Conservation (phyloP, 371 early-diverging fungal species). For the Syncephalastrum contaminatum region DNA sequence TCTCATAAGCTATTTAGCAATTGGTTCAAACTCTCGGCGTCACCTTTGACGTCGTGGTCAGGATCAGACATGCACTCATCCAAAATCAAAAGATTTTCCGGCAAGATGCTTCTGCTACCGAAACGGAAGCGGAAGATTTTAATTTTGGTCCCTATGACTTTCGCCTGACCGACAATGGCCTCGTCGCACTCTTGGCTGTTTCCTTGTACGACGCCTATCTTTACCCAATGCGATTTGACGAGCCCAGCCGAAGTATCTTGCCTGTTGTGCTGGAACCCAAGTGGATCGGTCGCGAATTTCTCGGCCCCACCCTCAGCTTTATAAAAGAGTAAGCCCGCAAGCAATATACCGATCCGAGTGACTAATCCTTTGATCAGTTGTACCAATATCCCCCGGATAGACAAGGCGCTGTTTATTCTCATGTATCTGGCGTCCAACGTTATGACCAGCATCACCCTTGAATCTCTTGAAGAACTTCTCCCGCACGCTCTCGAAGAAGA, state of each 20-base stretch:
- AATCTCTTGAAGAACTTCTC: not conserved
- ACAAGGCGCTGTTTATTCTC: constrained; percentile 14
- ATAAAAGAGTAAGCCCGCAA: constrained; percentile 8
- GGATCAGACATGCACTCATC: constrained; percentile 1
- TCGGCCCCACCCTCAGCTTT: constrained; percentile 8
- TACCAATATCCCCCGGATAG: constrained; percentile 6
- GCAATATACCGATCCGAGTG: not conserved
- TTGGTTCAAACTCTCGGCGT: constrained; percentile 2
- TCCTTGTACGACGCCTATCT: constrained; percentile 16
- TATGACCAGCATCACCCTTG: not conserved
- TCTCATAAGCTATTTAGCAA: not conserved
- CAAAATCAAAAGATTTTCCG: not conserved
- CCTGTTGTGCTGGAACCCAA: constrained; percentile 6
- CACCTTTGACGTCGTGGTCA: constrained; percentile 10
- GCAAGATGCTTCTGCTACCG: not conserved
- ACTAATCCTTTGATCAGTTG: not conserved
- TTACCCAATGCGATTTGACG: not conserved
- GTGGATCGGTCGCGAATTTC: constrained; percentile 17
- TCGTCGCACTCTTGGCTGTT: constrained; percentile 10
- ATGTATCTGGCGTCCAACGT: constrained; percentile 10
- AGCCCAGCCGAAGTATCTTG: not conserved
- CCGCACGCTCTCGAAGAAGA: constrained; percentile 1
- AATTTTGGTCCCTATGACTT: constrained; percentile 1
- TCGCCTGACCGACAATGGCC: constrained; percentile 11
- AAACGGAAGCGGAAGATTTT: not conserved